These are phyloP conservation scores for Aspergillus udagawae DNA, from an alignment of 2,329 filamentous ascomycete genomes.

Conservation along the genomic window DNA sequence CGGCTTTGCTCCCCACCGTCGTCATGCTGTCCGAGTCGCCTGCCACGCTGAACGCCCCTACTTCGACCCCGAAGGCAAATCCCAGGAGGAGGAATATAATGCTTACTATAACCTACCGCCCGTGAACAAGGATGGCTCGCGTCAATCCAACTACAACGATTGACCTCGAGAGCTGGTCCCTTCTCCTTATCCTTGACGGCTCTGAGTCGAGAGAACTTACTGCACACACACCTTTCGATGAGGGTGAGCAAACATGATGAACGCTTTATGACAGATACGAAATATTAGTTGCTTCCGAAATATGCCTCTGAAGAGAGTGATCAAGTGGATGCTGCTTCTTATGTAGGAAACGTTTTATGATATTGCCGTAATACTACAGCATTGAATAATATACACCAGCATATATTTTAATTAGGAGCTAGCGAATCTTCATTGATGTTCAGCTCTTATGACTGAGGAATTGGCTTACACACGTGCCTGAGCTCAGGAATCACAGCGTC, in stretches of 20 bases:
- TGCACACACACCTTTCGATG: background rate
- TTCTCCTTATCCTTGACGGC: background rate
- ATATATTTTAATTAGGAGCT: background rate
- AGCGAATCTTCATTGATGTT: background rate
- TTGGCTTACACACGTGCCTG: background rate
- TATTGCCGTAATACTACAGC: background rate
- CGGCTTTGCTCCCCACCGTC: slow-evolving; percentile 54
- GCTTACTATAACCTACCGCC: slow-evolving; percentile 46
- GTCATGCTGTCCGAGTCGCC: slow-evolving; percentile 52
- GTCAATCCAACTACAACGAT: slow-evolving; percentile 57
- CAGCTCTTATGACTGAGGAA: background rate
- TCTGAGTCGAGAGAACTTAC: background rate
- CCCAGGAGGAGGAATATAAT: slow-evolving; percentile 53
- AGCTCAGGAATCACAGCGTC: background rate
- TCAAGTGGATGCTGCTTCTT: background rate
- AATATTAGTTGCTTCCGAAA: background rate
- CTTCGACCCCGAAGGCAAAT: slow-evolving; percentile 43
- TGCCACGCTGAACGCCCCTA: slow-evolving; percentile 46
- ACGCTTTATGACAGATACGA: background rate
- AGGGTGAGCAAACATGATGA: background rate
- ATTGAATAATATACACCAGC: background rate
- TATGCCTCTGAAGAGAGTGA: background rate
- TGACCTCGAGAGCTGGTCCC: slow-evolving; percentile 16
- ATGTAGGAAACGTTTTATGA: background rate
- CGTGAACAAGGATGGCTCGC: slow-evolving; percentile 55